Conservation (phyloP, 1,284 basidiomycete species). For the Heterobasidion annosum region DNA sequence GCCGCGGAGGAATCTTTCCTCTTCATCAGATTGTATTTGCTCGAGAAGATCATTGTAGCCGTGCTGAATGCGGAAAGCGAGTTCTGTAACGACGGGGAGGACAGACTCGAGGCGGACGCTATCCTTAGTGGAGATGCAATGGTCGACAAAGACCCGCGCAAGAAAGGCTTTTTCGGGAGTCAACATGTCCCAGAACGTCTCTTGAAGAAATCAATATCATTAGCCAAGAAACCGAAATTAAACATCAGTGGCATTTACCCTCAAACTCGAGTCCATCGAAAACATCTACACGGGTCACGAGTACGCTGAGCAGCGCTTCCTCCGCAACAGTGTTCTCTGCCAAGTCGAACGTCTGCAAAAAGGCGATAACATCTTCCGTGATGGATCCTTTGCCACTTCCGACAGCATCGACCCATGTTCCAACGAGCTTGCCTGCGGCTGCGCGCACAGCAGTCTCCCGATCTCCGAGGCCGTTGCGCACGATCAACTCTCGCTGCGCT, state of each 20-base stretch:
- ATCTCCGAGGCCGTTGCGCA: slow-evolving; percentile 82
- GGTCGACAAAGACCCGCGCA: slow-evolving; percentile 78
- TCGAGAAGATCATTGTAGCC: slow-evolving; percentile 67
- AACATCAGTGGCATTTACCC: slow-evolving; percentile 34
- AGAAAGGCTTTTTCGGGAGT: slow-evolving; percentile 82
- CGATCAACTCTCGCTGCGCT: slow-evolving; percentile 69
- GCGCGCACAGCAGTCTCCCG: slow-evolving; percentile 77
- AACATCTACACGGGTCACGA: slow-evolving; percentile 50
- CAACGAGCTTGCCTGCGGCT: slow-evolving; percentile 73
- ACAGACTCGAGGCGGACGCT: slow-evolving; percentile 65
- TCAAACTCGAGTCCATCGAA: slow-evolving; percentile 65
- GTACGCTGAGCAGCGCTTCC: slow-evolving; percentile 57
- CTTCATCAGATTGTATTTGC: slow-evolving; percentile 28
- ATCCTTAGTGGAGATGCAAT: slow-evolving; percentile 61
- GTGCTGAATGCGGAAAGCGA: slow-evolving; percentile 82
- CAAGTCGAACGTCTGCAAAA: slow-evolving; percentile 61
- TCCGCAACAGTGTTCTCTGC: slow-evolving; percentile 51
- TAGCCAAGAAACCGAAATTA: background rate
- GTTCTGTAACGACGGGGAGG: slow-evolving; percentile 83
- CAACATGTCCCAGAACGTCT: slow-evolving; percentile 69
- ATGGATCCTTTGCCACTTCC: slow-evolving; percentile 10
- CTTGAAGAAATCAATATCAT: slow-evolving; percentile 22
- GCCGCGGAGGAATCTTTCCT: slow-evolving; percentile 19
- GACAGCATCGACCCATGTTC: slow-evolving; percentile 41
- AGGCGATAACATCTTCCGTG: slow-evolving; percentile 34